Evolutionary conservation across 768 basidiomycete species (phyloP), one percentile per base, ranked within the genome.

Genomic region (Xerocomellus chrysenteron): DNA sequence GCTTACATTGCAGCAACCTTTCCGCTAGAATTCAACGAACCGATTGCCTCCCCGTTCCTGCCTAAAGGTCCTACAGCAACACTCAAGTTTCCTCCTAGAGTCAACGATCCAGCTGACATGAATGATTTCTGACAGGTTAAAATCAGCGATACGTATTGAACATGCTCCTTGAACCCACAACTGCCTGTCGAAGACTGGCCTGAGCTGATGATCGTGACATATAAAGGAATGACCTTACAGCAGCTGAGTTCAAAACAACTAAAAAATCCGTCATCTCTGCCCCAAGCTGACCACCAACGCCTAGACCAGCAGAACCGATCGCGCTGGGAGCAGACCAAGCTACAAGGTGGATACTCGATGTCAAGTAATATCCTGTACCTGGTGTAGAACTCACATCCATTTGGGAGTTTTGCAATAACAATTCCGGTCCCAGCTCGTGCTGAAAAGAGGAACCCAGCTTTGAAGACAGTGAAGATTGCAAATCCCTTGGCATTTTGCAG

Each of bases 251-350:
- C 28, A 98, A 79, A 32, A 98, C 88, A 55, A 97, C 80, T 56
- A 95, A 74, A 65, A 96, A 95, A 65, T 96, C 94, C 0, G 94
- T 96, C 77, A 96, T 83, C 70, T 93, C 90, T 46, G 88, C 89
- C 21, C 90, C 90, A 19, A 82, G 79, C 65, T 92, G 90, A 19
- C 88, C 84, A 19, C 96, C 97, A 5, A 95, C 76, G 0, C 96
- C 96, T 5, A 95, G 68, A 0, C 96, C 96, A 14, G 89, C 96
- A 4, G 92, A 87, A 26, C 94, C 95, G 44, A 99, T 96, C 3
- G 96, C 97, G 68, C 88, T 90, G 4, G 97, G 97, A 19, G 94
- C 86, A 36, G 91, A 92, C 95, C 95, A 99, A 37, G 83, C 90
- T 94, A 54, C 87, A 93, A 41, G 80, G 83, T 88, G 42, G 42